Base-by-base conservation (phyloP, 805 yeast genomes). In the Candida rishiriensis region DNA sequence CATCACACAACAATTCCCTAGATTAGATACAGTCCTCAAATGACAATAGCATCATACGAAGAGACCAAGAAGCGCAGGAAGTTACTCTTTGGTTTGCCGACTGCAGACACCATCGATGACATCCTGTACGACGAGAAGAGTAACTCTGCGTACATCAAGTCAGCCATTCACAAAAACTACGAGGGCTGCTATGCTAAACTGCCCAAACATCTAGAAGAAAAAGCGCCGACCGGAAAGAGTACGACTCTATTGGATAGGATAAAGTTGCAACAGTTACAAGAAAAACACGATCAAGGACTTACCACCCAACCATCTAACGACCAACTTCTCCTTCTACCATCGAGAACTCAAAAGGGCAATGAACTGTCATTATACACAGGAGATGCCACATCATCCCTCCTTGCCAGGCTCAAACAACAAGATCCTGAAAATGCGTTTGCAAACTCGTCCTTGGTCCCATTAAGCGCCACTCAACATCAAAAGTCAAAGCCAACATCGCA, bases 401-500 rank as follows among this genome's bases (percentile, higher is more conserved):
- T 7, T 21, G 7, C 7, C 33, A 37, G 32, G 6, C 21, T 37
- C 16, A 14, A 13, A 36, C 40, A 10, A 16, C 44, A 3, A 49
- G 57, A 21, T 21, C 26, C 26, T 11, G 56, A 53, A 33, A 46
- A 51, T 36, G 48, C 52, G 14, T 55, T 48, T 47, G 58, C 65
- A 1, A 53, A 62, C 35, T 39, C 52, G 11, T 29, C 56, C 10
- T 47, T 61, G 15, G 54, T 61, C 9, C 63, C 66, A 1, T 43
- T 45, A n/a, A 36, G 40, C 9, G 31, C 40, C 14, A 29, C 29
- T 8, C 42, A 33, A 13, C 21, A 15, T 12, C 47, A 38, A n/a
- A 48, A 48, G 38, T 64, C 67, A 3, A 59, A 32, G 8, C 28
- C 54, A 21, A 15, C 34, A 30, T 61, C 66, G 75, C 87, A 79